Percentiles rank a stretch among this genome's conserved stretches.
Evolutionary conservation across 768 basidiomycete genomes (phyloP).

Genomic region (Mrakia gelida): DNA sequence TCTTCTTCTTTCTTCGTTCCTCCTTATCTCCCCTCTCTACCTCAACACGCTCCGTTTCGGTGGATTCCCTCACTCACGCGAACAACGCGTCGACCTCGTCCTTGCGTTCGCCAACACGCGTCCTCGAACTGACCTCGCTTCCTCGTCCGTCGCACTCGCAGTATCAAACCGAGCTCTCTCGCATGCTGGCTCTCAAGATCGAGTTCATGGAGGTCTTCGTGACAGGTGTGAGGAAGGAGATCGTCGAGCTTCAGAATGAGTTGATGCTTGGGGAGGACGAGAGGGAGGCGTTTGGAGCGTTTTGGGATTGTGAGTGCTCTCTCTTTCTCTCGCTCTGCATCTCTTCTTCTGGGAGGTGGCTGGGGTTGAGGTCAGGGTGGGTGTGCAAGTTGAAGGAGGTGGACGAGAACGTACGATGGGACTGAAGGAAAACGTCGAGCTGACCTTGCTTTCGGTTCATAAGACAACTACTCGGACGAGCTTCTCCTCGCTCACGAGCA

Average conservation of each 20-base stretch:
- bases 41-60: background rate
- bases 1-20: conserved; percentile 8
- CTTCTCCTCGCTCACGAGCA: conserved; percentile 76
- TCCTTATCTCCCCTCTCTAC: background rate
- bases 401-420: too few relatives aligned
- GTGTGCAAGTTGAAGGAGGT: too few relatives aligned
- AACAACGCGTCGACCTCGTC: too few relatives aligned
- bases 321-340: too few relatives aligned
- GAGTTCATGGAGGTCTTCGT: conserved; percentile 84
- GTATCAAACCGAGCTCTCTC: conserved; percentile 83
- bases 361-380: conserved; percentile 12
- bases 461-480: conserved; percentile 89
- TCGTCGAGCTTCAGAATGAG: conserved; percentile 75
- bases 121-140: too few relatives aligned
- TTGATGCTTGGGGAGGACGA: conserved; percentile 81
- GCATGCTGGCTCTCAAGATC: conserved; percentile 83
- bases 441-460: background rate
- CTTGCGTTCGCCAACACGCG: too few relatives aligned
- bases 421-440: background rate
- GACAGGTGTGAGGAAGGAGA: conserved; percentile 71
- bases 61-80: background rate
- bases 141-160: conserved; percentile 28
- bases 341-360: background rate
- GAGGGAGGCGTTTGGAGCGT: conserved; percentile 71
- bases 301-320: conserved; percentile 64